Base-by-base conservation (phyloP, 805 yeast genomes). In the Candida vaughaniae region DNA sequence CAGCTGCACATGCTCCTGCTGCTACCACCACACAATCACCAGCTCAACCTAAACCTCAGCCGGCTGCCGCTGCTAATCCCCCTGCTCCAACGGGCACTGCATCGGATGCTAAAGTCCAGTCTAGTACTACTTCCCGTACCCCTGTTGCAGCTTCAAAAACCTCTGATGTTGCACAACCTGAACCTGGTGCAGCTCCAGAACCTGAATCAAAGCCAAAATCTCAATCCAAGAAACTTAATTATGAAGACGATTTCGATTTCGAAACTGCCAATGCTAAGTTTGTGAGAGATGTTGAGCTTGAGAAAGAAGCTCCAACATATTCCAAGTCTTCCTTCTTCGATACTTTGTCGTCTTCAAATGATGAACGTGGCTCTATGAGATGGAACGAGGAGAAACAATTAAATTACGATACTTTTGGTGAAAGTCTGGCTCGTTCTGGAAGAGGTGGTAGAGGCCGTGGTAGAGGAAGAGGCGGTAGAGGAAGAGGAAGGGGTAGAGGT, bases 321-420 rank as follows among this genome's bases (percentile, higher is more conserved):
- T 77, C 89, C 65, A 88, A 82, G 59, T 77, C 88, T 10, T 89
- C 97, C 1, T 91, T 93, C 60, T 91, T 91, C 54, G 98, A 93
- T 62, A 78, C 76, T 43, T 77, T 91, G 39, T 84, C 95, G 8
- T 77, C 88, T 8, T 80, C 88, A 3, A 70, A 80, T 25, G 66
- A 56, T 31, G 75, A 73, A 36, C 72, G 72, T 33, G 53, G 62
- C 17, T 31, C 54, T 23, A 67, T 78, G 77, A 74, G 80, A 52
- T 82, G 95, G 80, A 66, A 73, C 31, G 85, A 82, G 48, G 95
- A 87, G 53, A 80, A 82, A 43, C 64, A 64, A 31, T 72, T 85
- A 53, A 88, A 88, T 57, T 52, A 78, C 62, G 95, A 86, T 60
- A 87, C 95, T 2, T 88, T 87, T 62, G 95, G 96, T 16, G 84